Evolutionary conservation across 371 early-diverging fungal species (phyloP).

Genomic region (Entomophthora muscae): DNA sequence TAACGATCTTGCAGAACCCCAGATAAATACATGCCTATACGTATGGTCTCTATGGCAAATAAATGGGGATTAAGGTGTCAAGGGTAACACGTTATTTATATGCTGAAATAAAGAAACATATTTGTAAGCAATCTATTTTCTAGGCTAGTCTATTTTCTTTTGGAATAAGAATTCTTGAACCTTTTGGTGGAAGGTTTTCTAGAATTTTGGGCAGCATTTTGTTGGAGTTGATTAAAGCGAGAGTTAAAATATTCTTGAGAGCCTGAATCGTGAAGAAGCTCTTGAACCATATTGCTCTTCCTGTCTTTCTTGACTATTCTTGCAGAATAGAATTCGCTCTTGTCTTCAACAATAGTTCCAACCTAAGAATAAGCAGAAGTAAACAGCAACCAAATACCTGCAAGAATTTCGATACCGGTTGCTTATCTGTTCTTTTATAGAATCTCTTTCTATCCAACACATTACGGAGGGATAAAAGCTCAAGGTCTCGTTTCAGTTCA

Average conservation of each 20-base stretch:
- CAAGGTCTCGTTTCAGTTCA: constrained; percentile 72
- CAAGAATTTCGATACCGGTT: constrained; percentile 66
- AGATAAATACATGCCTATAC: too few species aligned
- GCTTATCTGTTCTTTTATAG: constrained; percentile 63
- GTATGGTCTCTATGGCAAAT: too few species aligned
- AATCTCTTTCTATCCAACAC: constrained; percentile 84
- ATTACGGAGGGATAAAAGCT: constrained; percentile 64
- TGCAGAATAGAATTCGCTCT: constrained; percentile 70
- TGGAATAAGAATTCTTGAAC: too few species aligned
- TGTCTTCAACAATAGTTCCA: too few species aligned
- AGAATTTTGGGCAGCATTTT: constrained; percentile 31
- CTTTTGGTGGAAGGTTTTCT: too few species aligned
- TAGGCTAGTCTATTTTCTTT: too few species aligned
- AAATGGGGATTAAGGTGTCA: too few species aligned
- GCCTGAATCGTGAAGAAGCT: constrained; percentile 59
- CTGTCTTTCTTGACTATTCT: constrained; percentile 74
- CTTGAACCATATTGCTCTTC: constrained; percentile 63
- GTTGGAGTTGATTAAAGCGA: constrained; percentile 59
- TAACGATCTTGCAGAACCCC: too few species aligned
- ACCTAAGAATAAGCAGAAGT: constrained; percentile 49
- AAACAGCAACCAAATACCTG: constrained; percentile 27
- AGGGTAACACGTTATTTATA: too few species aligned
- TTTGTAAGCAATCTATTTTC: too few species aligned
- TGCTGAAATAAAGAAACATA: too few species aligned
- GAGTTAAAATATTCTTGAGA: constrained; percentile 64